Percentiles rank a stretch among this genome's conserved stretches.
Evolutionary conservation across 2,329 filamentous ascomycete species (phyloP).

Genomic region (Ceratocystis harringtonii): DNA sequence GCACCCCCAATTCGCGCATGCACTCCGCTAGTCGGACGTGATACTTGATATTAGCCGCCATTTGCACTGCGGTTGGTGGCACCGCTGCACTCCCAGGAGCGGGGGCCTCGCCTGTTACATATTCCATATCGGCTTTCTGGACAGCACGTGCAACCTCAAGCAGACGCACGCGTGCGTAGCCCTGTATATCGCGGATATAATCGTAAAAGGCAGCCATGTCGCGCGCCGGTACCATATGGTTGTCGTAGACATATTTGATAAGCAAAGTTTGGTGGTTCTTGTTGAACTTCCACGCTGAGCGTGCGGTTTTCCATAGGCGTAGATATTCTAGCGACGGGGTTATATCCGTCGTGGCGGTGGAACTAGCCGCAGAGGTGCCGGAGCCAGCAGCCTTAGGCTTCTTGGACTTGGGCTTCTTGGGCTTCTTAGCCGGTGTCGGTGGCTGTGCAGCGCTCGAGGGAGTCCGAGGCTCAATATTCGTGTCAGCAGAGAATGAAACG

Average conservation of each 20-base stretch:
- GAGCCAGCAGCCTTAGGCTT: constrained; percentile 27
- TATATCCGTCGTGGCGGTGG: constrained; percentile 31
- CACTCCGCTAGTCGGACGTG: constrained; percentile 40
- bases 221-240: constrained; percentile 52
- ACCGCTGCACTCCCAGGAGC: not conserved
- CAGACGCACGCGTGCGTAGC: constrained; percentile 55
- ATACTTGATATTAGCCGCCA: constrained; percentile 31
- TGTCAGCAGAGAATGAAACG: constrained; percentile 34
- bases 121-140: constrained; percentile 40
- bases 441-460: constrained; percentile 17
- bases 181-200: constrained; percentile 69
- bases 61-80: constrained; percentile 16
- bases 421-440: constrained; percentile 22
- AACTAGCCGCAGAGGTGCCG: constrained; percentile 19
- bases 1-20: constrained; percentile 28
- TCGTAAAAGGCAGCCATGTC: constrained; percentile 56
- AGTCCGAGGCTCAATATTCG: constrained; percentile 24
- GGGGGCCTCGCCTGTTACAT: constrained; percentile 31
- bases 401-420: constrained; percentile 26
- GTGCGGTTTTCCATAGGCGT: constrained; percentile 54
- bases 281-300: constrained; percentile 81
- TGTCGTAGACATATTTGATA: constrained; percentile 66
- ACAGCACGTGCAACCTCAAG: constrained; percentile 49
- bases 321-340: constrained; percentile 63
- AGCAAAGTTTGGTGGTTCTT: constrained; percentile 80